Base-by-base conservation (phyloP, 2,329 filamentous ascomycete genomes). In the Penicillium hordei region DNA sequence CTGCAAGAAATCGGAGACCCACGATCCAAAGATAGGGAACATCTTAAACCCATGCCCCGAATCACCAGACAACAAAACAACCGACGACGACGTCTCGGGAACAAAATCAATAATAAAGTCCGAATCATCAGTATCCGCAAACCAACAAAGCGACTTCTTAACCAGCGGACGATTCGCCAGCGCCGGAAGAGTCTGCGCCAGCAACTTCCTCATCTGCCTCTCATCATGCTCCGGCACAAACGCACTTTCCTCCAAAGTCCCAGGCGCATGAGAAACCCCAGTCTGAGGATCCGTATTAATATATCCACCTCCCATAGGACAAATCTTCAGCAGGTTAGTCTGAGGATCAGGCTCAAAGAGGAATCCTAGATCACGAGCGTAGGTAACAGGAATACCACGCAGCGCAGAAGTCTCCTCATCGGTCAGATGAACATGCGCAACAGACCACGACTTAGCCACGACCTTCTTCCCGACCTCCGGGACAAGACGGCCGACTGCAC, bases 21-120 rank as follows among this genome's bases (percentile, higher is more conserved):
- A 86, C n/a, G 72, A 68, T 0, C 85, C 84, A n/a, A 84, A 74
- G 25, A 85, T 76, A 0, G 83, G 84, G 48, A 87, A 77, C 82
- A 86, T 85, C 70, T 87, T 86, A 69, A 86, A 86, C 0, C 80
- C 83, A 64, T 87, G 84, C 0, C 84, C 85, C 1, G 83, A 87
- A 64, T 87, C 85, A 0, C 84, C 84, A 0, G 82, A 80, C 0
- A 82, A 60, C 0, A 85, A 66, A 2, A 87, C 69, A 2, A 86
- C 74, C 0, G 77, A 79, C 2, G 73, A 71, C 1, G 70, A 68
- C 0, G 77, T 82, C 0, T 73, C 68, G 0, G 84, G 84, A 0
- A 87, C 80, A 52, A 79, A 83, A 65, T 87, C 85, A 43, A 88
- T 78, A 48, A 85, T 78, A 61, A 81, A 88, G 46, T 87, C 82